phyloP scores from a whole-genome alignment of 2,329 filamentous ascomycete species.

The Elsinoe ampelina region DNA sequence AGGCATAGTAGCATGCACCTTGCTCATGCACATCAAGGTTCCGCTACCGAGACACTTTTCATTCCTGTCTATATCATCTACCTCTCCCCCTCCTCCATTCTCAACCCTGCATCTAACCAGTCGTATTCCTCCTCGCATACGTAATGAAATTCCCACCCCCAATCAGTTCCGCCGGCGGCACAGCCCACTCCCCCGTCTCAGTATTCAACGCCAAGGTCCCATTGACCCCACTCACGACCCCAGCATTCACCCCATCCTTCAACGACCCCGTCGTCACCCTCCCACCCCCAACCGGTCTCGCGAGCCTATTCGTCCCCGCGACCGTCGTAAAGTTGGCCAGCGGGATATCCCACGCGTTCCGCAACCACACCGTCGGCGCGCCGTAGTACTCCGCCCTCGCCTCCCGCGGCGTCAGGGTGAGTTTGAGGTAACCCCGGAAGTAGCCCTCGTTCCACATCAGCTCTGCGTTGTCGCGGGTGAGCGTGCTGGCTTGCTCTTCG shows the following conservation, averaged over 20 bases:
- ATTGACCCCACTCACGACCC: conserved; percentile 15
- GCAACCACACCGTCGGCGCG: conserved; percentile 46
- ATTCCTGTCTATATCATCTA: neutral
- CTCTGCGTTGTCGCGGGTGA: conserved; percentile 45
- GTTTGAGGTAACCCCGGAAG: conserved; percentile 61
- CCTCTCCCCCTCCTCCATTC: neutral
- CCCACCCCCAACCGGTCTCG: conserved; percentile 38
- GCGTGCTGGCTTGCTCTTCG: conserved; percentile 35
- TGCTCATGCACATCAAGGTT: no score
- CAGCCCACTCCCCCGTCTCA: conserved; percentile 22
- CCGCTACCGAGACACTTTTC: neutral
- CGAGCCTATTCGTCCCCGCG: conserved; percentile 49
- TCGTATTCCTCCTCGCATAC: neutral
- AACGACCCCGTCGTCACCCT: conserved; percentile 47
- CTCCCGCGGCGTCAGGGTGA: conserved; percentile 46
- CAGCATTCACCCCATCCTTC: conserved; percentile 30
- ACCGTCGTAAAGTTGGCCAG: conserved; percentile 59
- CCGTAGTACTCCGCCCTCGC: conserved; percentile 56
- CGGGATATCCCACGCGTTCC: conserved; percentile 53
- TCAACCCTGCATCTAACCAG: neutral
- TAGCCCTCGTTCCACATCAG: conserved; percentile 63
- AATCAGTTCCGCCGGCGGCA: neutral
- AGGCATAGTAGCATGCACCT: no score
- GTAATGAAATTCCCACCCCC: conserved; percentile 6
- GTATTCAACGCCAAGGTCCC: conserved; percentile 30